These are phyloP conservation scores for Gonapodya prolifera DNA, from an alignment of 192 early-diverging fungal species.

Conservation along the genomic window DNA sequence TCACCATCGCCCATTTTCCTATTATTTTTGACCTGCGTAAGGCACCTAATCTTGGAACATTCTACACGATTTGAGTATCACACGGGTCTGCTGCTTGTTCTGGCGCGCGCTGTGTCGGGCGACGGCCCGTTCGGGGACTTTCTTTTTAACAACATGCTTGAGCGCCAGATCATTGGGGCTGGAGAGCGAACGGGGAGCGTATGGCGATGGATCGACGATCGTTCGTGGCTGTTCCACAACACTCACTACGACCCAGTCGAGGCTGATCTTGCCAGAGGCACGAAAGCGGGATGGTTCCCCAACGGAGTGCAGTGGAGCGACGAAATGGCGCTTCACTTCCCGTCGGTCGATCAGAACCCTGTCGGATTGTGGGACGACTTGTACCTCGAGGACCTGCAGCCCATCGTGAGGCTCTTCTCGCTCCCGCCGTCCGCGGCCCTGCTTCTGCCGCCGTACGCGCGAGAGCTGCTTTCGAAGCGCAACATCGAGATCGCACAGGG, in stretches of 20 bases:
- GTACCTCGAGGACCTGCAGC: neutral
- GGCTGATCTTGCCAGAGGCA: neutral
- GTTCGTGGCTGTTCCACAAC: neutral
- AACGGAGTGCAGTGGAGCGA: neutral
- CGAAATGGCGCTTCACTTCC: neutral
- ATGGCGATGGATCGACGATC: neutral
- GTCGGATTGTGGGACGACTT: neutral
- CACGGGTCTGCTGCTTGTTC: neutral
- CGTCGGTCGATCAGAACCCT: neutral
- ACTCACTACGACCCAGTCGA: neutral
- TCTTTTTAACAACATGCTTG: neutral
- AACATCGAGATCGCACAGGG: neutral
- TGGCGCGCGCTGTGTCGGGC: neutral
- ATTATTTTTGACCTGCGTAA: conserved; percentile 5
- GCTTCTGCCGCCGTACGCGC: neutral
- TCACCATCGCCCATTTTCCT: conserved; percentile 5
- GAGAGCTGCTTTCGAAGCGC: neutral
- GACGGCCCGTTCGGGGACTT: neutral
- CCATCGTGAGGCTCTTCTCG: neutral
- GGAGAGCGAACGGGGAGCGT: neutral
- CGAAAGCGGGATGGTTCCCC: neutral
- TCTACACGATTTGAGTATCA: conserved; percentile 9
- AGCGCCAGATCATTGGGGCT: neutral
- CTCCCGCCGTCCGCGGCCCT: neutral
- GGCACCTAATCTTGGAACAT: conserved; percentile 6